A percentile compares a stretch with the other conserved stretches of the same genome.
These are phyloP conservation scores for Colletotrichum orbiculare DNA, from an alignment of 2,329 filamentous ascomycete species.

Conservation along the genomic window DNA sequence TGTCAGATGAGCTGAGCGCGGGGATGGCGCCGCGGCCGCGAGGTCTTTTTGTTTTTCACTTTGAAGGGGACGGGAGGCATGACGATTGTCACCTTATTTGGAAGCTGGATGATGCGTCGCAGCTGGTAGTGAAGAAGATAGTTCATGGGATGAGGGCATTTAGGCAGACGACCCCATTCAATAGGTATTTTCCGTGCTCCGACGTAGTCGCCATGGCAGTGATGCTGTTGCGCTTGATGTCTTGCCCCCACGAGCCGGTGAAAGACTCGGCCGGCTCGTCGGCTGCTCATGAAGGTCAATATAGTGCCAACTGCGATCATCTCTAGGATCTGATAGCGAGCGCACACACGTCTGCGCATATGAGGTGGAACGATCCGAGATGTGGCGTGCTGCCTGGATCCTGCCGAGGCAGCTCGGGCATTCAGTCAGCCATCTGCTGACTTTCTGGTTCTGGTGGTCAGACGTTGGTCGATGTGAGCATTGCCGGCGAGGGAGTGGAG, in stretches of 20 bases:
- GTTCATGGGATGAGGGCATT: slow-evolving; percentile 3
- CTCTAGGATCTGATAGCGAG: too few relatives aligned
- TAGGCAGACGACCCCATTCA: slow-evolving; percentile 12
- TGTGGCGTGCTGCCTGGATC: slow-evolving; percentile 18
- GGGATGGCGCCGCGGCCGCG: slow-evolving; percentile 1
- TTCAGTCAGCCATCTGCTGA: slow-evolving; percentile 1
- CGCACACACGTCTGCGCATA: too few relatives aligned
- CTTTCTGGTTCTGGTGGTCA: slow-evolving; percentile 9
- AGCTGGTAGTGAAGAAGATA: background rate
- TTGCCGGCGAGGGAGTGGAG: slow-evolving; percentile 18
- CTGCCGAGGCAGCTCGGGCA: slow-evolving; percentile 1
- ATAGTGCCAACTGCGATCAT: background rate
- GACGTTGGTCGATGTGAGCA: slow-evolving; percentile 5
- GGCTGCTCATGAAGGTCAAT: background rate
- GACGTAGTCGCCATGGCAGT: background rate
- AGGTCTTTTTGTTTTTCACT: slow-evolving; percentile 3
- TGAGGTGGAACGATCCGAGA: slow-evolving; percentile 5
- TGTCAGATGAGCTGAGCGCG: slow-evolving; percentile 20
- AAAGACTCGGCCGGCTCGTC: background rate
- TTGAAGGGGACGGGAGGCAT: background rate
- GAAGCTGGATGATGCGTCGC: background rate
- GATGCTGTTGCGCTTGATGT: background rate
- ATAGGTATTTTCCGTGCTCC: background rate
- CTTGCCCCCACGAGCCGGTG: background rate
- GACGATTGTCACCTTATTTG: slow-evolving; percentile 6